Percentiles rank a stretch among this genome's conserved stretches.
Conservation (phyloP, 306 rosid species). For the Dryas alaskensis region DNA sequence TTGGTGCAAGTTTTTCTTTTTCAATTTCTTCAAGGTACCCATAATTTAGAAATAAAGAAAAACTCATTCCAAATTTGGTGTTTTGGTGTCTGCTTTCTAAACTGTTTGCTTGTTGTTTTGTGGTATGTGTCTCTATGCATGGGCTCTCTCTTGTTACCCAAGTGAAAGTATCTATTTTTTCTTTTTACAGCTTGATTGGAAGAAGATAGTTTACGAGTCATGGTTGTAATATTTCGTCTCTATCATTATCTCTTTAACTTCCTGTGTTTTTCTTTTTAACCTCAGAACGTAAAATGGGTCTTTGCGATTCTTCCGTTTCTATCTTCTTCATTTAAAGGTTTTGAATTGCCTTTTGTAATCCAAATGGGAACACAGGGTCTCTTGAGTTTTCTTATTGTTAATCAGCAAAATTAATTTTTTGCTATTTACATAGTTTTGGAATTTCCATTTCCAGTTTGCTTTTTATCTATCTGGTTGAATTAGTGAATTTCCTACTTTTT, state of each 20-base stretch:
- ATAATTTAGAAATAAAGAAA: background rate
- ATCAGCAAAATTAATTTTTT: background rate
- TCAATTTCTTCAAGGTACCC: background rate
- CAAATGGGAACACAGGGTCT: background rate
- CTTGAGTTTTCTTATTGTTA: background rate
- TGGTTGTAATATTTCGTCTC: background rate
- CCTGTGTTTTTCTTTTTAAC: no score
- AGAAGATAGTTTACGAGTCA: background rate
- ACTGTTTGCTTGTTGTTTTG: constrained; percentile 29
- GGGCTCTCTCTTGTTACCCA: background rate
- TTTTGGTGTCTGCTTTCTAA: constrained; percentile 17
- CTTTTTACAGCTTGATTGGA: background rate
- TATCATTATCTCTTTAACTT: background rate
- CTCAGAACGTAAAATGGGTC: background rate
- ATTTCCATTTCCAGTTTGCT: no score
- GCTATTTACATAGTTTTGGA: no score
- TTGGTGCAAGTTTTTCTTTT: background rate
- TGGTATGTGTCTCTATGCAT: constrained; percentile 21
- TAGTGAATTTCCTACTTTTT: background rate
- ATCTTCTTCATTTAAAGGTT: background rate
- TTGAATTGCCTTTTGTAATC: background rate
- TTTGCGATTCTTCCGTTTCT: background rate
- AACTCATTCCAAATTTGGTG: constrained; percentile 1
- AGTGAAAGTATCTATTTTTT: background rate
- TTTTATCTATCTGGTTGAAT: no score